Evolutionary conservation across 345 rosid species (phyloP), one percentile per base, ranked within the genome.

Genomic region (Salix suchowensis): DNA sequence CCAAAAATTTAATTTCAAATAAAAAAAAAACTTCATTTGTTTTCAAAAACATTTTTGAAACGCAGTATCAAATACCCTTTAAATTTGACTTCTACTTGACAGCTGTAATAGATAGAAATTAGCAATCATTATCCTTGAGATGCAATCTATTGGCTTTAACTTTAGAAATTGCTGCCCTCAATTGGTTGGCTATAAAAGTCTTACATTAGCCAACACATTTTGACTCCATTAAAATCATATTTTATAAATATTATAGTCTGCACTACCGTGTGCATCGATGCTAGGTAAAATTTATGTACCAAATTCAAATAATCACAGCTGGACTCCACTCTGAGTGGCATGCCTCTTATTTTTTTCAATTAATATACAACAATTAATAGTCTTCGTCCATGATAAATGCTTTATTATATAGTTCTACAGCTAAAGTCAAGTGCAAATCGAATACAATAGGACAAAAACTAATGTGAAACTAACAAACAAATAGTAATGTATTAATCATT

Each of bases 321-420:
- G 30, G 32, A 76, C 58, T 32, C 78, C 81, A 71, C 75, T 37
- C 24, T 26, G 18, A 77, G 67, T 54, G 72, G 79, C 80, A 61
- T 39, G 34, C 34, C 30, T 16, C 70, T 18, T 32, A 23, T 28
- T 55, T 30, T 24, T 4, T 65, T 30, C 1, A 30, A 1, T 30
- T 65, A 30, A 15, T 30, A 5, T 0, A 23, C 16, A 64, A 26
- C 13, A 24, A 1, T 18, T 64, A 24, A 24, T 24, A 24, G 14
- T 18, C 11, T 24, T n/a, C 21, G 15, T 2, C 37, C 37, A 18
- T 30, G 32, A 61, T 9, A 24, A 62, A 10, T 26, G 28, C 18
- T 12, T 26, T 52, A 18, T 52, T 52, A 10, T 40, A 18, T 55
- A 62, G 66, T 26, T 23, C 34, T 24, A 12, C 7, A 26, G 15